Base-by-base conservation (phyloP, 2,329 filamentous ascomycete species). In the Fusarium avenaceum region DNA sequence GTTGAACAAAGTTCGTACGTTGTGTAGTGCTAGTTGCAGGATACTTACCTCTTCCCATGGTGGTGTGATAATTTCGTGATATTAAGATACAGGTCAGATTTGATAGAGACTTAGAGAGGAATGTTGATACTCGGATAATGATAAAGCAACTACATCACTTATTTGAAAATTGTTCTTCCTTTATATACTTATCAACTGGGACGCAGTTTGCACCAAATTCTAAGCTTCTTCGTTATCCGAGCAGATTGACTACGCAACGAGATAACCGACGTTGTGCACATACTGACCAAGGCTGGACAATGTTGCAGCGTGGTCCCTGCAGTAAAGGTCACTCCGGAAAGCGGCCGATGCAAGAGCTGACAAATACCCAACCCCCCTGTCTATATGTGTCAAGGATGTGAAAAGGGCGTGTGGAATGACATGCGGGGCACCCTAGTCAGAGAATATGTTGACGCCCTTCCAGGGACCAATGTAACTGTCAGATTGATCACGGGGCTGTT, bases 101-200 rank as follows among this genome's bases (percentile, higher is more conserved):
- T 7, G 8, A 19, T 17, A 26, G 7, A 30, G 33, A 28, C 24
- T 11, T 10, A 20, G 30, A 20, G 22, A 20, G 15, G 11, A 15
- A 39, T 40, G n/a, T 49, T 38, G 47, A 49, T 39, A 28, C 20
- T 9, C 3, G 10, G 22, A 8, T 10, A 39, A 15, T 50, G 35
- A 40, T 17, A 22, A 50, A 50, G 47, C 24, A 40, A 9, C 7
- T 28, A 30, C 19, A 40, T 40, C 4, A 50, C 11, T 30, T 40
- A 3, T 40, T 7, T 17, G 17, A 20, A 17, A 14, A 28, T 2
- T 6, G 3, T 20, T 50, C 47, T 39, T 50, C 24, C 33, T 11
- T 50, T 50, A 50, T 50, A 50, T 50, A 39, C 35, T 50, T 28
- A 39, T 50, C 9, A 28, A 14, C 28, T 39, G 7, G 33, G 10